Base-by-base conservation (phyloP, 2,329 filamentous ascomycete species). In the Trichophyton verrucosum region DNA sequence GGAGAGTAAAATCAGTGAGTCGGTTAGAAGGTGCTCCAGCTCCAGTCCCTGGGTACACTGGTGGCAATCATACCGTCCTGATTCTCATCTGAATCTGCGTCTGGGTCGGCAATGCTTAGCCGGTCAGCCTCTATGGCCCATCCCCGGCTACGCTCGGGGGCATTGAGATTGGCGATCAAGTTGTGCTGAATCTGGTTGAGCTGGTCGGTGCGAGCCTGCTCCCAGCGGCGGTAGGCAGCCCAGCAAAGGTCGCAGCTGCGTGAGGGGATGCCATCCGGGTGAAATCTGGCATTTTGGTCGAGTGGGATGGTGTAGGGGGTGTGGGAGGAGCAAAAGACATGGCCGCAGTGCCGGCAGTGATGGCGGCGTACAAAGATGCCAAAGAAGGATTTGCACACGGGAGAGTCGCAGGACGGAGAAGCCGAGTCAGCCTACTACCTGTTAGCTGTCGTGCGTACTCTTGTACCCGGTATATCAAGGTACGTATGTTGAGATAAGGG, bases 331-430 rank as follows among this genome's bases (percentile, higher is more conserved):
- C 84, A 86, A 69, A 85, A 86, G 67, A 86, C 80, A 66, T 84
- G 80, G 49, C 84, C 84, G 66, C 84, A 86, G 66, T 84, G 83
- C 61, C 84, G 81, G 72, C 84, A 86, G 72, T 86, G 84, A 68
- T 86, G 84, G 61, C 83, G 82, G 58, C 84, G 82, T 58, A 81
- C 77, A 72, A 84, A 83, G 68, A 85, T 77, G 51, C 80, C 79
- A 68, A 86, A 86, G 20, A 78, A 76, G 47, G 78, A 78, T 57
- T 79, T 77, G 72, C 84, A 86, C 61, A 80, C 78, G 2, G 79
- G 77, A 8, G 79, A 80, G 68, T 81, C 81, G 72, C 84, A 86
- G 64, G 74, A 77, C 49, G 75, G 69, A 60, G 81, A 80, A 63
- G 80, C 81, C 60, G 78, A 75, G 68, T 86, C 82, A 15, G 82